Conservation (phyloP, 2,329 filamentous ascomycete species). For the Penicillium hordei region DNA sequence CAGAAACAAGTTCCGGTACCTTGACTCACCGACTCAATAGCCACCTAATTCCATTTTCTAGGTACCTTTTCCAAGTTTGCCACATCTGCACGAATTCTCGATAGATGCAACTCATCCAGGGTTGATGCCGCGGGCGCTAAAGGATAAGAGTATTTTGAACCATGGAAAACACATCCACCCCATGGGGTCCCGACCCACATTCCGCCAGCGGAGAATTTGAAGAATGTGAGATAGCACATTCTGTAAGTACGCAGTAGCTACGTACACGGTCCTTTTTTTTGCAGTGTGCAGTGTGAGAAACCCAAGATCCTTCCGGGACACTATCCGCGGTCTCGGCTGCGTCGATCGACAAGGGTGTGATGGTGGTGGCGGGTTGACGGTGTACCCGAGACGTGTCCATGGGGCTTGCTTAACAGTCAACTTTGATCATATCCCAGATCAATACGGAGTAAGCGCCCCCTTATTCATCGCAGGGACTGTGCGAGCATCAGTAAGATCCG, state of each 20-base stretch:
- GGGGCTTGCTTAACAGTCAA: neutral
- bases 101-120: neutral
- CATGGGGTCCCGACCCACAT: conserved; percentile 11
- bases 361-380: conserved; percentile 11
- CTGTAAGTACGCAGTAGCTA: neutral
- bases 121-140: neutral
- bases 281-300: conserved; percentile 21
- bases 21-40: conserved; percentile 5
- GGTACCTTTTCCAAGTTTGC: neutral
- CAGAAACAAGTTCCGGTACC: neutral
- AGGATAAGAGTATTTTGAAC: neutral
- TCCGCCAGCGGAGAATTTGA: neutral
- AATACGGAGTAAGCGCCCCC: neutral
- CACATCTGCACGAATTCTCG: neutral
- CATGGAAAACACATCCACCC: conserved; percentile 4
- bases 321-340: conserved; percentile 8
- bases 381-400: conserved; percentile 9
- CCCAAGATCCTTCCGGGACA: conserved; percentile 3
- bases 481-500: neutral
- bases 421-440: neutral
- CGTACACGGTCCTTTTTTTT: neutral
- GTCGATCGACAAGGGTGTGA: conserved; percentile 12
- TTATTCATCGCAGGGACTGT: neutral
- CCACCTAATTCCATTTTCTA: neutral
- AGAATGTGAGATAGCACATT: conserved; percentile 10